Conservation (phyloP, 169 alveolate species). For the Cystoisospora suis region DNA sequence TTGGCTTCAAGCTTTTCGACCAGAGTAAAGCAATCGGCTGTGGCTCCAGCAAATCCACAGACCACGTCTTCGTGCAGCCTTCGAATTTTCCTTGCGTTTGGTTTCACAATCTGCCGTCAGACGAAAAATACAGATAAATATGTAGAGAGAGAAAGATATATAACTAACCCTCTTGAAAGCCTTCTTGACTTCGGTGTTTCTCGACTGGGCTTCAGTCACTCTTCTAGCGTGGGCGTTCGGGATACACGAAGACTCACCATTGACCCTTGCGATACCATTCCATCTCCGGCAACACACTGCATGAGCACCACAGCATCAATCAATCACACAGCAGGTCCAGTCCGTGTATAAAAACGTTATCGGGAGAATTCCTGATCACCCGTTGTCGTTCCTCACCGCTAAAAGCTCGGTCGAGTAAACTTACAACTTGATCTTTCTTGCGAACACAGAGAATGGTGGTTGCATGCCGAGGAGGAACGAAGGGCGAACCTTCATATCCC, state of each 20-base stretch:
- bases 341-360: too few species aligned
- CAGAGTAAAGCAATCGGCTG: constrained; percentile 84
- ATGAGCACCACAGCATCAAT: too few species aligned
- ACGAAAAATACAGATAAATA: background rate
- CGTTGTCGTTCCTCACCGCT: background rate
- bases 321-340: too few species aligned
- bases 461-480: constrained; percentile 72
- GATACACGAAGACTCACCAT: constrained; percentile 69
- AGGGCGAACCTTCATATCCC: background rate
- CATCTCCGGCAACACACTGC: constrained; percentile 78
- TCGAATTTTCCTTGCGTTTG: constrained; percentile 76
- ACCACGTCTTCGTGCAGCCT: constrained; percentile 71
- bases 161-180: too few species aligned
- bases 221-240: too few species aligned
- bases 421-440: constrained; percentile 74
- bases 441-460: constrained; percentile 77
- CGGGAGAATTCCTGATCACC: too few species aligned
- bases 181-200: too few species aligned
- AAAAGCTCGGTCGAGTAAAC: background rate
- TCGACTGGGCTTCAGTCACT: too few species aligned
- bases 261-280: constrained; percentile 78
- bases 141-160: background rate
- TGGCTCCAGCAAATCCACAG: constrained; percentile 85
- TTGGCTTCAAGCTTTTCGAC: constrained; percentile 79
- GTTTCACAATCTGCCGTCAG: constrained; percentile 71